A percentile compares a stretch with the other conserved stretches of the same genome.
Conservation (phyloP, 768 basidiomycete genomes). For the Pisolithus albus region DNA sequence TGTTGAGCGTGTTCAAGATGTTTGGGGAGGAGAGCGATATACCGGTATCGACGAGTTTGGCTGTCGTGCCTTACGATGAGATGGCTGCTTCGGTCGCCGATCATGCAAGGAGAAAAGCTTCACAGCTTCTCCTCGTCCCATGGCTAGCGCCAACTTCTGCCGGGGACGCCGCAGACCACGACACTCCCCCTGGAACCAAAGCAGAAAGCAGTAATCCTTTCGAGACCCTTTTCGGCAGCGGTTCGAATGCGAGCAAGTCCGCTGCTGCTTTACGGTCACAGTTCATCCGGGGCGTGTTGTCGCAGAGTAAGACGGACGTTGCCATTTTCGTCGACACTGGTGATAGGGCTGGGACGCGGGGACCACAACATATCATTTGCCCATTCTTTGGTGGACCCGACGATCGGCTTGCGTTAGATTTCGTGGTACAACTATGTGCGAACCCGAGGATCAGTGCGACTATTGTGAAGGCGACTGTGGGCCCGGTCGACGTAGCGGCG, state of each 20-base stretch:
- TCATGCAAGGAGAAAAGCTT: constrained; percentile 47
- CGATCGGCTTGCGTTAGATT: constrained; percentile 75
- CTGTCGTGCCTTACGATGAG: constrained; percentile 69
- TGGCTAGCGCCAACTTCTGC: constrained; percentile 51
- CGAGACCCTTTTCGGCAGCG: constrained; percentile 65
- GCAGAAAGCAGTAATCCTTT: constrained; percentile 52
- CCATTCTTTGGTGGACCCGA: constrained; percentile 96
- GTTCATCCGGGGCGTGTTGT: constrained; percentile 79
- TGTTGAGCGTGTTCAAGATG: constrained; percentile 68
- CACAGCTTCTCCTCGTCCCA: constrained; percentile 77
- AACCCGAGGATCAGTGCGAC: constrained; percentile 64
- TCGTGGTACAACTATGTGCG: constrained; percentile 73
- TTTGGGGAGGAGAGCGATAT: constrained; percentile 69
- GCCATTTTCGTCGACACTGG: constrained; percentile 80
- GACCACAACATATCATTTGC: constrained; percentile 60
- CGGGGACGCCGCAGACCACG: constrained; percentile 27
- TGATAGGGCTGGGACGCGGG: constrained; percentile 21
- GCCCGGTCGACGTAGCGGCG: constrained; percentile 38
- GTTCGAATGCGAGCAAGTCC: constrained; percentile 40
- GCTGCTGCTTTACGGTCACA: constrained; percentile 64
- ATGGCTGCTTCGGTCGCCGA: constrained; percentile 60
- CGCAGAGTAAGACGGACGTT: constrained; percentile 65
- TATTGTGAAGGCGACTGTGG: constrained; percentile 55
- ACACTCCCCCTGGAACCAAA: constrained; percentile 13
- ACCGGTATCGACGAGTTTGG: constrained; percentile 58